A percentile compares a stretch with the other conserved stretches of the same genome.
phyloP scores from a whole-genome alignment of 192 early-diverging fungal genomes.

The Anaeromyces robustus region DNA sequence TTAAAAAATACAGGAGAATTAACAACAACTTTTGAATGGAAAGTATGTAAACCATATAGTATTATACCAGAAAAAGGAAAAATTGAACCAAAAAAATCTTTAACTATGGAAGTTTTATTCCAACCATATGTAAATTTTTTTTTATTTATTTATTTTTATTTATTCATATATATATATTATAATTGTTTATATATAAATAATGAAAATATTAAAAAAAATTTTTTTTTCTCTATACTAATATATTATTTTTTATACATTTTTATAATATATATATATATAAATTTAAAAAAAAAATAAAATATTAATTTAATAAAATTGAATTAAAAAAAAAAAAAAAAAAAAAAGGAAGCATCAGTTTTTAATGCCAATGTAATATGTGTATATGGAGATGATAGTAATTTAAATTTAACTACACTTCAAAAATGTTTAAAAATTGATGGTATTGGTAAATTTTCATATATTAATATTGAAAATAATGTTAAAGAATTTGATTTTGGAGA shows the following conservation, averaged over 20 bases:
- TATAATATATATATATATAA: too few species aligned
- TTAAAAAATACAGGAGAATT: slow-evolving; percentile 31
- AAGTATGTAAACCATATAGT: slow-evolving; percentile 19
- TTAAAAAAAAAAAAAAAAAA: too few species aligned
- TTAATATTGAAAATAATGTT: slow-evolving; percentile 15
- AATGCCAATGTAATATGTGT: slow-evolving; percentile 23
- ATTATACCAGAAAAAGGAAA: slow-evolving; percentile 18
- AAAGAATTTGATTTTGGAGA: slow-evolving; percentile 31
- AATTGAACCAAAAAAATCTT: slow-evolving; percentile 11
- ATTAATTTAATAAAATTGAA: too few species aligned
- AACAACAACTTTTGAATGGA: slow-evolving; percentile 27
- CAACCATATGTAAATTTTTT: slow-evolving; percentile 22
- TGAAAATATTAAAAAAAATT: too few species aligned
- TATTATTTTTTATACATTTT: too few species aligned
- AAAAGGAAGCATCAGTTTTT: slow-evolving; percentile 25
- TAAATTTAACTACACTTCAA: slow-evolving; percentile 17
- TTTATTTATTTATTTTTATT: too few species aligned
- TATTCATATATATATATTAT: too few species aligned
- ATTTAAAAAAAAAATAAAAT: too few species aligned
- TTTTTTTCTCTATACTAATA: too few species aligned
- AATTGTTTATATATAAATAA: too few species aligned
- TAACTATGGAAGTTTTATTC: slow-evolving; percentile 22
- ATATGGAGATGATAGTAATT: slow-evolving; percentile 24
- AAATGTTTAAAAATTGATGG: slow-evolving; percentile 20
- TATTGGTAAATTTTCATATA: slow-evolving; percentile 36